These are phyloP conservation scores for Ophiostoma sp. DNA, from an alignment of 2,329 filamentous ascomycete species.

Conservation along the genomic window DNA sequence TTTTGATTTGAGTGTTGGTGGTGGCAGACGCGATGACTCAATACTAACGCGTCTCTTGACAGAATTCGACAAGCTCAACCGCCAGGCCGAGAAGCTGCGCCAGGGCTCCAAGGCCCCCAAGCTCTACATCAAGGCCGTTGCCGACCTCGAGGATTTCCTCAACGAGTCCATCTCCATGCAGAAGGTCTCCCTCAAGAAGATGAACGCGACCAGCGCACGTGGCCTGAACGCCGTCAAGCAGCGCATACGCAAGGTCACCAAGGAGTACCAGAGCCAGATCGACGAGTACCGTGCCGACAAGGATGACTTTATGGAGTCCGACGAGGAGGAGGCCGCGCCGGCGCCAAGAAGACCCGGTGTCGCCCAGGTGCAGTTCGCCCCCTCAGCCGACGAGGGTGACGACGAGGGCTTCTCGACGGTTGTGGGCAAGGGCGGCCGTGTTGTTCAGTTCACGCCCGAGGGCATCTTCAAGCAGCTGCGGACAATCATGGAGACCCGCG, in stretches of 20 bases:
- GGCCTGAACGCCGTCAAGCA: conserved; percentile 97
- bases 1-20: not conserved
- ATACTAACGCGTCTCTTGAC: conserved; percentile 24
- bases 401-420: conserved; percentile 89
- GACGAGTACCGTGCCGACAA: conserved; percentile 84
- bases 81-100: conserved; percentile 76
- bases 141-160: conserved; percentile 91
- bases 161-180: conserved; percentile 93
- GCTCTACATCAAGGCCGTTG: conserved; percentile 86
- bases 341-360: conserved; percentile 53
- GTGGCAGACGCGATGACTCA: not conserved
- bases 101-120: conserved; percentile 80
- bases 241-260: conserved; percentile 98
- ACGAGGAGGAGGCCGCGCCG: conserved; percentile 64
- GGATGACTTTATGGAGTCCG: conserved; percentile 82
- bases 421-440: conserved; percentile 85
- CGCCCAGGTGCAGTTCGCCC: conserved; percentile 48
- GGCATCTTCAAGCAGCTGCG: conserved; percentile 97
- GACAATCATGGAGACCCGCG: conserved; percentile 89
- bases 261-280: conserved; percentile 85
- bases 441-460: conserved; percentile 90
- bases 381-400: conserved; percentile 52
- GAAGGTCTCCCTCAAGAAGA: conserved; percentile 95
- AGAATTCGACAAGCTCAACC: conserved; percentile 96
- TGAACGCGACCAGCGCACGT: conserved; percentile 94